phyloP scores from a whole-genome alignment of 495 filamentous ascomycete species.

The Darksidea phi region DNA sequence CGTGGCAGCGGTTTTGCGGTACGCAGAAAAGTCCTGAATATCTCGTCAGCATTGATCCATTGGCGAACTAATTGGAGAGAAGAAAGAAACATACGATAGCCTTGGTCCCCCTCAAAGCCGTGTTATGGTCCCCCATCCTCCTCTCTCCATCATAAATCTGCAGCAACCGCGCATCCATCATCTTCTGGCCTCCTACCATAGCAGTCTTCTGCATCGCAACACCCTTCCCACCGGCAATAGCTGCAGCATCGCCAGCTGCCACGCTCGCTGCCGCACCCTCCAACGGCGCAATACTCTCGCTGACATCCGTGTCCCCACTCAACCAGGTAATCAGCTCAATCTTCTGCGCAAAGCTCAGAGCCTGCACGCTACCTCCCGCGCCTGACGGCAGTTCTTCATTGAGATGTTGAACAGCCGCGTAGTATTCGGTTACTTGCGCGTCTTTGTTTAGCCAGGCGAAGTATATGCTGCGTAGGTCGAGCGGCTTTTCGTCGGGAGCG shows the following conservation, averaged over 20 bases:
- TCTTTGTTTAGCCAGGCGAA: conserved; percentile 94
- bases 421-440: conserved; percentile 82
- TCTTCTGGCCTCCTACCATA: conserved; percentile 50
- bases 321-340: conserved; percentile 90
- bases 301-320: conserved; percentile 81
- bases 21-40: conserved; percentile 85
- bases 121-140: conserved; percentile 89
- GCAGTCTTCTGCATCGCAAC: conserved; percentile 44
- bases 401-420: conserved; percentile 72
- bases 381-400: conserved; percentile 71
- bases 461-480: conserved; percentile 91
- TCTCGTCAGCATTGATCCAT: conserved; percentile 24
- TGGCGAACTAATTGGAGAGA: neutral
- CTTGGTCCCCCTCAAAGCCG: conserved; percentile 80
- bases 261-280: conserved; percentile 57
- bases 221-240: conserved; percentile 54
- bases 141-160: conserved; percentile 90
- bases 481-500: conserved; percentile 64
- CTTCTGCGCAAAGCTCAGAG: conserved; percentile 83
- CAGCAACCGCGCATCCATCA: conserved; percentile 73
- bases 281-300: conserved; percentile 85
- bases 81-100: conserved; percentile 64
- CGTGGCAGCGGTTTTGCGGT: conserved; percentile 77
- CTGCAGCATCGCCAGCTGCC: conserved; percentile 47
- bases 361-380: conserved; percentile 64